Base-by-base conservation (phyloP, 148 eudicot species). In the Cornus kousa region DNA sequence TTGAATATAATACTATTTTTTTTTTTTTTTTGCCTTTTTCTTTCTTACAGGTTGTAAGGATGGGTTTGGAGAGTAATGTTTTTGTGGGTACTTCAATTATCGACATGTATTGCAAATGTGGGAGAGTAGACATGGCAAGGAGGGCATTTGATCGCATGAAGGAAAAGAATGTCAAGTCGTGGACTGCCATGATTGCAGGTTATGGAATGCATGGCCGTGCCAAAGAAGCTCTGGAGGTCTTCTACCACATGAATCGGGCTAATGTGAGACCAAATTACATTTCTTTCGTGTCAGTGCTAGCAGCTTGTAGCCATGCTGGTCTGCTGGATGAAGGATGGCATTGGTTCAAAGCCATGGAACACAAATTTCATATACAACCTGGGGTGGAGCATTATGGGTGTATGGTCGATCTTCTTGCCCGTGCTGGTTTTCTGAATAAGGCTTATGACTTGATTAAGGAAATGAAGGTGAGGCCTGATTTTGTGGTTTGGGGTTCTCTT, bases 281-380 rank as follows among this genome's bases (percentile, higher is more conserved):
- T 68, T 89, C 92, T 68, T 87, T 85, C 74, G 88, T 91, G 35
- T 89, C 94, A 17, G 92, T 91, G 71, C 80, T 91, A 72, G 89
- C 94, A 77, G 88, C 94, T 16, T 91, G 92, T 78, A 89, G 94
- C 83, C 94, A 89, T 82, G 92, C 94, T 74, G 94, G 94, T 76
- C 87, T 91, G 35, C 82, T 91, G 19, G 90, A 89, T 32, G 90
- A 91, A 83, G 92, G 89, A 1, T 85, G 90, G 89, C 83, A 79
- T 64, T 89, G 87, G 86, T 87, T 91, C 64, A 79, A 65, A 50
- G 62, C 81, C 57, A 91, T 91, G 94, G 87, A 86, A 85, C 68
- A 69, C 66, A 82, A 83, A 37, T 91, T 79, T 78, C 68, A 70
- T 10, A 71, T 91, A 23, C 76, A 87, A 31, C 92, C 91, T 5